Conservation (phyloP, 305 asterid genomes). For the Fraxinus xanthoxyloides region DNA sequence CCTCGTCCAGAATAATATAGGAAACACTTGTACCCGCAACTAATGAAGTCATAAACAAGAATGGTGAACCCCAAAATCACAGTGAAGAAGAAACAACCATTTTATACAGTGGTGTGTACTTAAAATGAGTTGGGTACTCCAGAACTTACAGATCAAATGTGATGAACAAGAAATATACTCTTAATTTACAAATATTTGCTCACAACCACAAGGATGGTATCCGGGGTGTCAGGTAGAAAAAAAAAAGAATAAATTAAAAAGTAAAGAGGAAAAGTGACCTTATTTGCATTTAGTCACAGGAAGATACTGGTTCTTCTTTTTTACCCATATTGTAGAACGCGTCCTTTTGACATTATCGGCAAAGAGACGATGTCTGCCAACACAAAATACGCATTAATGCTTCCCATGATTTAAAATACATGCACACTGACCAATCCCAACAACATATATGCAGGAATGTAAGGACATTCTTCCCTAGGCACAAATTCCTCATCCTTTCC, state of each 20-base stretch:
- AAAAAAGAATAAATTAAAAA: background rate
- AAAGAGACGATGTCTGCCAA: slow-evolving; percentile 73
- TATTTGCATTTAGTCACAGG: slow-evolving; percentile 36
- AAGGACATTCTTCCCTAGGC: background rate
- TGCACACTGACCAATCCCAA: background rate
- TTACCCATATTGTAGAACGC: slow-evolving; percentile 76
- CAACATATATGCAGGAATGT: background rate
- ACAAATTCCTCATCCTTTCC: background rate
- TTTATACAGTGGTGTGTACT: background rate
- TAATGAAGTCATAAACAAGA: background rate
- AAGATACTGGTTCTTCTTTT: slow-evolving; percentile 37
- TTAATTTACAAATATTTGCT: background rate
- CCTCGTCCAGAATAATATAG: background rate
- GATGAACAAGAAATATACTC: background rate
- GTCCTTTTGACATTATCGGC: slow-evolving; percentile 65
- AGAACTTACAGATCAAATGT: background rate
- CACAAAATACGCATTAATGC: background rate
- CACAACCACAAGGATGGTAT: background rate
- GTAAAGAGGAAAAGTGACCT: background rate
- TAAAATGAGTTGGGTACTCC: background rate
- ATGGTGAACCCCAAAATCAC: background rate
- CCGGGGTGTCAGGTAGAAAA: background rate
- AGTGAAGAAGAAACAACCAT: background rate
- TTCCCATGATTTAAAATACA: background rate
- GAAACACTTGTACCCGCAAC: background rate